Conservation (phyloP, 2,329 filamentous ascomycete species). For the Fusarium udum region DNA sequence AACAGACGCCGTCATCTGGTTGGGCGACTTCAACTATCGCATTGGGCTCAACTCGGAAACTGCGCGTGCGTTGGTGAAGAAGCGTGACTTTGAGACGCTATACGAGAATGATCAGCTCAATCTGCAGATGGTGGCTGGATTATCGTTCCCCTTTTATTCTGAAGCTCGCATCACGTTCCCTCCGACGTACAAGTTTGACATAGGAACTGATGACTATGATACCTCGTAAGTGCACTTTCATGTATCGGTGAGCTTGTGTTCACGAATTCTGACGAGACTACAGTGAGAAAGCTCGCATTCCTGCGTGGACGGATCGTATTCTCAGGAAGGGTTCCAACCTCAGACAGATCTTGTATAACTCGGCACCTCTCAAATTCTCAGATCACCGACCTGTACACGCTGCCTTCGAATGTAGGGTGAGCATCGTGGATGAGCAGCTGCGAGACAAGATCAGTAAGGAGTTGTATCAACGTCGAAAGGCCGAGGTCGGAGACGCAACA, state of each 20-base stretch:
- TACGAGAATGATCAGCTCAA: constrained; percentile 97
- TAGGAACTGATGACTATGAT: constrained; percentile 89
- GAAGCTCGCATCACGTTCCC: constrained; percentile 88
- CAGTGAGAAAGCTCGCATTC: constrained; percentile 91
- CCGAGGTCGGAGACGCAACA: constrained; percentile 71
- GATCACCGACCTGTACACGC: constrained; percentile 97
- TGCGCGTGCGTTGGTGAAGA: constrained; percentile 77
- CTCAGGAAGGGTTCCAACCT: constrained; percentile 86
- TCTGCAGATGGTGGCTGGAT: constrained; percentile 92
- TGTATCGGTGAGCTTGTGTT: not conserved
- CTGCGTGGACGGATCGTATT: constrained; percentile 96
- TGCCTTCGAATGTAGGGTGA: constrained; percentile 85
- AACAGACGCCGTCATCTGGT: constrained; percentile 82
- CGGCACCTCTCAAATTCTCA: constrained; percentile 85
- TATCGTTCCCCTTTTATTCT: constrained; percentile 90
- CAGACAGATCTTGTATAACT: constrained; percentile 83
- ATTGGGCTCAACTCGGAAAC: constrained; percentile 85
- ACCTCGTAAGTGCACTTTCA: constrained; percentile 71
- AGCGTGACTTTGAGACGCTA: constrained; percentile 77
- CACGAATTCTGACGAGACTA: constrained; percentile 24
- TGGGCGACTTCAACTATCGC: constrained; percentile 98
- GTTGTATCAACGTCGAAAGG: constrained; percentile 76
- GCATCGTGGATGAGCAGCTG: constrained; percentile 76
- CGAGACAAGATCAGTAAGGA: constrained; percentile 78
- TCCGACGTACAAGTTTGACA: constrained; percentile 95